Evolutionary conservation across 306 rosid species (phyloP), one percentile per base, ranked within the genome.

Genomic region (Ziziphus jujuba): DNA sequence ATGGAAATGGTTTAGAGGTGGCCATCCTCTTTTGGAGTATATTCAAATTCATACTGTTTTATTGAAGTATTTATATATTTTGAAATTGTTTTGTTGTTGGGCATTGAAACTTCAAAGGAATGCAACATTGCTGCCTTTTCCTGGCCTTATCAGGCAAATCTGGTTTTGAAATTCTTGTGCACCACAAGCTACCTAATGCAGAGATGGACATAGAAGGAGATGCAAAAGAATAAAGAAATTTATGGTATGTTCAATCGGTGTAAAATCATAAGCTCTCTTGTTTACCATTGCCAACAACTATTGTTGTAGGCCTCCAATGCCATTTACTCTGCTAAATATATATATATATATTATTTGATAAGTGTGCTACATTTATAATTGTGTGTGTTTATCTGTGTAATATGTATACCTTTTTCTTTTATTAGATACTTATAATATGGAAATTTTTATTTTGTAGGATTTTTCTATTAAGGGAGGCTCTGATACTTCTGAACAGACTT

Each of bases 401-500:
- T 28, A 28, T 28, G 33, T 28, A 4, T 28, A 28, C 33, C 33
- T 28, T 28, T n/a, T 28, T 28, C 33, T 28, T 28, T 2, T 40
- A 20, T 50, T 2, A 15, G 55, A 17, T 19, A 17, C 17, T 13
- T n/a, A n/a, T 11, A 47, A 47, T 10, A 47, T 10, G 13, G 51
- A 11, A 5, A 14, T n/a, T n/a, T n/a, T 71, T 71, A 23, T 76
- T 60, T 24, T 61, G 74, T 19, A 92, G 98, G 96, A 85, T 90
- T n/a, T 83, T 90, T 81, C 81, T 90, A 64, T 74, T 90, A 16
- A 83, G 98, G 66, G 98, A 92, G 87, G 86, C 82, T 59, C 82
- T 92, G 56, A 92, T 92, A 65, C 77, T 92, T 72, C 93, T 92
- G 0, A 90, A 92, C 79, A 83, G 98, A 65, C 78, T 92, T 43